Conservation (phyloP, 2,329 filamentous ascomycete species). For the Botrytis fragariae region DNA sequence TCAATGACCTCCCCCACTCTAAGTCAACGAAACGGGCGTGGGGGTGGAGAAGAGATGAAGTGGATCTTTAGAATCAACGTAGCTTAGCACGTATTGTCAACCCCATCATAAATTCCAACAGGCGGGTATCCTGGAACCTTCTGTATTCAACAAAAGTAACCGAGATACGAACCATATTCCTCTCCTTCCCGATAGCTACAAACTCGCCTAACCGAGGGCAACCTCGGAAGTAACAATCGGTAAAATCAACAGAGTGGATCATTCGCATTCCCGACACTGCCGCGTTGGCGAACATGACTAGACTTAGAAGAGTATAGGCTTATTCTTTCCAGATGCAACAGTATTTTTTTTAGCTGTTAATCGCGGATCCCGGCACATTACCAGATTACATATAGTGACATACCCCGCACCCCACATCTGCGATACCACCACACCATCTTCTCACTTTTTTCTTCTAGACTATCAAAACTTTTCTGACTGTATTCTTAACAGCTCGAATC, state of each 20-base stretch:
- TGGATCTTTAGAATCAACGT: not conserved
- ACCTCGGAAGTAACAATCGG: not conserved
- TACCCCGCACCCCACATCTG: not conserved
- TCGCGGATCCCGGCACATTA: not conserved
- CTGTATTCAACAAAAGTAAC: not conserved
- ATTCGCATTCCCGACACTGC: not conserved
- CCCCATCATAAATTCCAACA: not conserved
- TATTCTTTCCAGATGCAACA: not conserved
- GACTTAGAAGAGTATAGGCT: not conserved
- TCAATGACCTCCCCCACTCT: not conserved
- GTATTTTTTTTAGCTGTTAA: not conserved
- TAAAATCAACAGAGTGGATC: not conserved
- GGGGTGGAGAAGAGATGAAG: not conserved
- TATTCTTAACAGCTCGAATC: not conserved
- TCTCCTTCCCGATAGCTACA: not conserved
- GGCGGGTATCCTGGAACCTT: not conserved
- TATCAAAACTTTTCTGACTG: not conserved
- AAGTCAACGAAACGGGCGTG: not conserved
- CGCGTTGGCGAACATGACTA: not conserved
- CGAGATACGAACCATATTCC: not conserved
- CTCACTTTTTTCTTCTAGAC: not conserved
- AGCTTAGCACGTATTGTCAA: not conserved
- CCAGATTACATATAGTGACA: not conserved
- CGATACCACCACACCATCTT: not conserved
- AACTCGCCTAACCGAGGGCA: not conserved